These are phyloP conservation scores for Cylindrotheca closterium DNA, from an alignment of 108 stramenopile genomes.

Conservation along the genomic window DNA sequence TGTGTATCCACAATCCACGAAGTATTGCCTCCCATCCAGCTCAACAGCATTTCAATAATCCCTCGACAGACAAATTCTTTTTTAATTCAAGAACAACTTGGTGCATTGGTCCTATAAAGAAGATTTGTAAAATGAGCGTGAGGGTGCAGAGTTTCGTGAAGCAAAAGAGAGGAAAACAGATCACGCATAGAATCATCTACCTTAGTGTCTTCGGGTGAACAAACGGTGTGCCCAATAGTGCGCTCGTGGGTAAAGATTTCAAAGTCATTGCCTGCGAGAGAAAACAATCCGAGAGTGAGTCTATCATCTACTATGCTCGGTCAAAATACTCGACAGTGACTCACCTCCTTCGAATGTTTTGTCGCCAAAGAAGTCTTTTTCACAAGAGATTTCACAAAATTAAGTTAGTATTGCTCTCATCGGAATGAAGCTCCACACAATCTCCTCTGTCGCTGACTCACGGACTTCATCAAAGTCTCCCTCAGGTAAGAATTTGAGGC, in stretches of 20 bases:
- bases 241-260: conserved; percentile 94
- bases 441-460: background rate
- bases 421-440: no score
- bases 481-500: conserved; percentile 77
- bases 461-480: conserved; percentile 97
- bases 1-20: no score
- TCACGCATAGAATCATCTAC: background rate
- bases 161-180: no score
- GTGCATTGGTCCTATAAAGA: conserved; percentile 17
- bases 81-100: conserved; percentile 26
- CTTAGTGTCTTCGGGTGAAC: conserved; percentile 94
- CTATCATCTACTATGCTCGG: background rate
- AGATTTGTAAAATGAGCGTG: background rate
- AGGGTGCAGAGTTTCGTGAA: background rate
- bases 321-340: background rate
- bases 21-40: no score
- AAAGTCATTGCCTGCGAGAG: conserved; percentile 88
- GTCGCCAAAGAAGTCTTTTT: conserved; percentile 93
- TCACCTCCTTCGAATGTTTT: conserved; percentile 93
- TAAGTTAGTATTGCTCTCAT: no score
- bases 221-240: conserved; percentile 96
- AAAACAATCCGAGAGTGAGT: background rate
- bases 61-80: background rate
- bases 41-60: no score
- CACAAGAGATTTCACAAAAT: background rate